Base-by-base conservation (phyloP, 345 rosid genomes). In the Kernera saxatilis region DNA sequence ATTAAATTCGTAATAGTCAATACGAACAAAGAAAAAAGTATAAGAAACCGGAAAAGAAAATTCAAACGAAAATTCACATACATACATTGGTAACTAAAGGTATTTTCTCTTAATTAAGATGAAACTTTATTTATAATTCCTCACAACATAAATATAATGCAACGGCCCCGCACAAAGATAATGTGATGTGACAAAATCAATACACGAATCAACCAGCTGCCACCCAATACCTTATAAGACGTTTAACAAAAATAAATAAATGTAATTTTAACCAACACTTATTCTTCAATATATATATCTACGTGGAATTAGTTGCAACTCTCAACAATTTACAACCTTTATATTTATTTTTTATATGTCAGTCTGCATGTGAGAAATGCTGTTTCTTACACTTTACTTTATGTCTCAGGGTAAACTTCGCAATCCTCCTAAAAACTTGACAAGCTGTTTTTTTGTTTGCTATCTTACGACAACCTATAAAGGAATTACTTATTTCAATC, bases 161-260 rank as follows among this genome's bases (percentile, higher is more conserved):
- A 55, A 66, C 10, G 66, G 59, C 10, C 70, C 70, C 53, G 49
- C 59, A 71, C 30, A 58, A 46, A 37, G 15, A 50, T 50, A 67
- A 30, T 58, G 72, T 56, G 45, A 57, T 22, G 64, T 37, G 36
- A 57, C 46, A 15, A 67, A 58, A 57, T 57, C 29, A 74, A 67
- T 50, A 51, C 60, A 67, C 15, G 48, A 54, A 66, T 68, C 63
- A 59, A 67, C 69, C 46, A 67, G 68, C 73, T 41, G 49, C 72
- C 72, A 58, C 26, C 67, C 67, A 74, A 73, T 5, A 74, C 37
- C 54, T 58, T 48, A 49, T 17, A 49, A 57, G 78, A 74, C 73
- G 68, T 74, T 67, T 74, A 50, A 25, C 63, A 58, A 40, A 59
- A 27, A 21, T 25, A 30, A 37, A 44, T 64, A 73, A 45, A 73